These are phyloP conservation scores for Mycosphaerella arachidis DNA, from an alignment of 2,329 filamentous ascomycete species.

Conservation along the genomic window DNA sequence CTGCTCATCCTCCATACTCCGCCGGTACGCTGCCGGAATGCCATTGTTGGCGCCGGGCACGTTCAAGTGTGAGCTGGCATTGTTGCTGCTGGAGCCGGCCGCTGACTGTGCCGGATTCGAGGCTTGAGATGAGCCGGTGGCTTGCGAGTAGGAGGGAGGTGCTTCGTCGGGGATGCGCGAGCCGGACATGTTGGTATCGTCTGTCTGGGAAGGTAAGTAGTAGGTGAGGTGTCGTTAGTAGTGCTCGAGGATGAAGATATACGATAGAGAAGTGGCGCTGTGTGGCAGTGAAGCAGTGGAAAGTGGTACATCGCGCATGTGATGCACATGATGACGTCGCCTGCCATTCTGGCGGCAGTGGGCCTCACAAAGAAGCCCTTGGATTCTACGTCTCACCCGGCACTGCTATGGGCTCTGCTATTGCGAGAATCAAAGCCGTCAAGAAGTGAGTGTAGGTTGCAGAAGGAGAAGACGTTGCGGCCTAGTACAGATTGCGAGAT, in stretches of 20 bases:
- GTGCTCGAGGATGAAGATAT: neutral
- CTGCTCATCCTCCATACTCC: slow-evolving; percentile 60
- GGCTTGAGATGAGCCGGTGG: slow-evolving; percentile 17
- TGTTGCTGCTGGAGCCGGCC: slow-evolving; percentile 7
- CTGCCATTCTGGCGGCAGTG: neutral
- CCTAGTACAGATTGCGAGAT: neutral
- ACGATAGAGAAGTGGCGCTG: neutral
- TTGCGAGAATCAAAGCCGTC: neutral
- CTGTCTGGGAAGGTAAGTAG: neutral
- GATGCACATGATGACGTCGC: neutral
- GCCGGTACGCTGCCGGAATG: slow-evolving; percentile 49
- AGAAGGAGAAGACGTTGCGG: neutral
- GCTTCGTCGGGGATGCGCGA: slow-evolving; percentile 17
- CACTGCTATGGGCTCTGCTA: too few relatives aligned
- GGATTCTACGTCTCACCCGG: neutral
- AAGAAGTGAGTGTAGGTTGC: neutral
- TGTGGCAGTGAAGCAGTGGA: neutral
- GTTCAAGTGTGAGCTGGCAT: slow-evolving; percentile 20
- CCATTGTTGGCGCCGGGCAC: slow-evolving; percentile 35
- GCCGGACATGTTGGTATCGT: slow-evolving; percentile 5
- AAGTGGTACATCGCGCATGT: neutral
- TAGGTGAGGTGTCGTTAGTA: neutral
- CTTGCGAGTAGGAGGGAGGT: slow-evolving; percentile 21
- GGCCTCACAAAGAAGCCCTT: neutral
- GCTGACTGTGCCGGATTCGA: slow-evolving; percentile 11